Evolutionary conservation across 768 basidiomycete species (phyloP).

Genomic region (Mycena chlorophos): DNA sequence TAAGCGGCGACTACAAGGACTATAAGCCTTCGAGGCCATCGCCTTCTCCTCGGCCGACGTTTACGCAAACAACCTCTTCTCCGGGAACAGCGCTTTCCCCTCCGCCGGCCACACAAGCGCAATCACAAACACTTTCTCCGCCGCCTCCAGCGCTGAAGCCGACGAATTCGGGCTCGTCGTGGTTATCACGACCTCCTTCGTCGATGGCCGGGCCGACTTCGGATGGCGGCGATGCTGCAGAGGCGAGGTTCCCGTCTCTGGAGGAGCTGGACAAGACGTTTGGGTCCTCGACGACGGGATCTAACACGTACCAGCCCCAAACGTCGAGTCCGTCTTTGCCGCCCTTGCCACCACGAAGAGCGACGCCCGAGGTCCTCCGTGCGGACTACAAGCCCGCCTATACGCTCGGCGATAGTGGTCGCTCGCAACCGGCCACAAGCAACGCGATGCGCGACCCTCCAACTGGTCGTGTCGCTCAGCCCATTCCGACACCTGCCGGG

Average conservation of each 20-base stretch:
- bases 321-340: slow-evolving; percentile 5
- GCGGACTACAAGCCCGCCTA: slow-evolving; percentile 1
- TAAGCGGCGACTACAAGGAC: slow-evolving; percentile 33
- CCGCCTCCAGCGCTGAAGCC: slow-evolving; percentile 28
- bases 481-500: slow-evolving; percentile 9
- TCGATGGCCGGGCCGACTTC: slow-evolving; percentile 32
- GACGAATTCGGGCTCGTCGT: slow-evolving; percentile 32
- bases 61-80: slow-evolving; percentile 1
- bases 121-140: slow-evolving; percentile 35
- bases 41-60: slow-evolving; percentile 35
- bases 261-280: slow-evolving; percentile 76
- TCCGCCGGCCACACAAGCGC: slow-evolving; percentile 25
- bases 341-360: slow-evolving; percentile 9
- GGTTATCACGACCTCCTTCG: slow-evolving; percentile 30
- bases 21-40: slow-evolving; percentile 33
- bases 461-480: slow-evolving; percentile 5
- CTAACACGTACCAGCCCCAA: slow-evolving; percentile 12
- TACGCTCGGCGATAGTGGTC: slow-evolving; percentile 35
- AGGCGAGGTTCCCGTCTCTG: slow-evolving; percentile 83
- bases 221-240: slow-evolving; percentile 50
- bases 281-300: slow-evolving; percentile 21
- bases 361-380: background rate
- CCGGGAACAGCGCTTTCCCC: background rate
- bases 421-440: slow-evolving; percentile 59
- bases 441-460: slow-evolving; percentile 47